Conservation (phyloP, 805 yeast species). For the Starmerella apis region DNA sequence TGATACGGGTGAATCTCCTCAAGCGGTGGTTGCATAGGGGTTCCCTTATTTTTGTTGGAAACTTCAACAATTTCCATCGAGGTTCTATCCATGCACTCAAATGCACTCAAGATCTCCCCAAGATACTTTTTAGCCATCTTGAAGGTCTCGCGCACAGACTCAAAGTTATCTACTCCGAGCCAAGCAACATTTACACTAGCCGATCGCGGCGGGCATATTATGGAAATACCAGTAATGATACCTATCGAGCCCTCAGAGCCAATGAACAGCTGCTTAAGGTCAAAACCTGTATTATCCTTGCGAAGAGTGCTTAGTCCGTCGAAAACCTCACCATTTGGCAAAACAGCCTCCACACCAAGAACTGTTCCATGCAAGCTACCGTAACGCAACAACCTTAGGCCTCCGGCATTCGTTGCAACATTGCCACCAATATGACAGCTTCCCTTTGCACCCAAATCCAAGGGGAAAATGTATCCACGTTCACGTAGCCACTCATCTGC, state of each 20-base stretch:
- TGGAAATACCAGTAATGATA: conserved; percentile 77
- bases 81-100: conserved; percentile 73
- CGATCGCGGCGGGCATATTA: conserved; percentile 82
- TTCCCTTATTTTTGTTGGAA: conserved; percentile 37
- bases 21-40: conserved; percentile 54
- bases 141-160: conserved; percentile 69
- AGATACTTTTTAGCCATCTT: conserved; percentile 67
- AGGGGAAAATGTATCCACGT: conserved; percentile 80
- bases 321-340: conserved; percentile 74
- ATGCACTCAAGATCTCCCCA: conserved; percentile 78
- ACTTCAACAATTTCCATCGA: conserved; percentile 40
- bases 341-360: conserved; percentile 78
- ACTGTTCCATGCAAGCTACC: conserved; percentile 90
- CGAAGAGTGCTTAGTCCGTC: conserved; percentile 73
- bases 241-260: conserved; percentile 92
- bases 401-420: conserved; percentile 96
- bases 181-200: conserved; percentile 77
- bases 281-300: conserved; percentile 92
- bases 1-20: conserved; percentile 79
- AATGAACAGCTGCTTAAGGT: conserved; percentile 79
- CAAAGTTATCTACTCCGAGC: conserved; percentile 68
- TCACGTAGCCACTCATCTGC: conserved; percentile 73
- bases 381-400: conserved; percentile 71
- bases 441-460: conserved; percentile 92
- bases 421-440: conserved; percentile 93